Evolutionary conservation across 2,329 filamentous ascomycete species (phyloP).

Genomic region (Beauveria asiatica): DNA sequence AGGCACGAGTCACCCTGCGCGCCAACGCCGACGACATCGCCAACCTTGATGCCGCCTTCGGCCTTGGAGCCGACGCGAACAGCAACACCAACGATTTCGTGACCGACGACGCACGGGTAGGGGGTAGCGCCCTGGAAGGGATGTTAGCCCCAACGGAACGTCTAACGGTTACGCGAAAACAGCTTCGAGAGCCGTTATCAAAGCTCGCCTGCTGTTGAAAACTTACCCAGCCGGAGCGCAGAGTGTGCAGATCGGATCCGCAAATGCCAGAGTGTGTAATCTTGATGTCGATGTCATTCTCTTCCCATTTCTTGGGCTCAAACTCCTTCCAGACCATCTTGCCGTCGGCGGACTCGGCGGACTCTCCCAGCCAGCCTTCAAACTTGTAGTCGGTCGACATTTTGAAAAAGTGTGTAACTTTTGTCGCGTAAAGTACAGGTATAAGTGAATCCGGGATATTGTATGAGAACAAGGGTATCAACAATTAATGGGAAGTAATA

Average conservation of each 20-base stretch:
- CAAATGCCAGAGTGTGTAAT: constrained; percentile 60
- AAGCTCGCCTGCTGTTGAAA: constrained; percentile 25
- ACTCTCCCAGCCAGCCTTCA: constrained; percentile 42
- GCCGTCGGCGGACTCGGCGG: constrained; percentile 32
- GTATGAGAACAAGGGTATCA: background rate
- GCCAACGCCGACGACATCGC: constrained; percentile 56
- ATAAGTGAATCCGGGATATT: background rate
- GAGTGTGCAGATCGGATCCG: constrained; percentile 51
- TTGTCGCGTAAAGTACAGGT: background rate
- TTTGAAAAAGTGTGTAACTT: constrained; percentile 11
- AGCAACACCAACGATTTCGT: constrained; percentile 55
- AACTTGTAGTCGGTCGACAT: constrained; percentile 36
- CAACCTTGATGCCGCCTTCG: constrained; percentile 41
- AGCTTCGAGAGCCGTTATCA: constrained; percentile 17
- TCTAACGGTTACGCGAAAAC: background rate
- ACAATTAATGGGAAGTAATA: background rate
- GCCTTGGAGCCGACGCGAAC: constrained; percentile 44
- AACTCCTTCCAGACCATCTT: constrained; percentile 49
- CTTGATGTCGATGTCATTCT: constrained; percentile 57
- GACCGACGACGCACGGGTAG: constrained; percentile 47
- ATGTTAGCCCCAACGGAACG: too few species aligned
- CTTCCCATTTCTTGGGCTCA: constrained; percentile 57
- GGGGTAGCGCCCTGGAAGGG: constrained; percentile 13
- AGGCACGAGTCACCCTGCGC: constrained; percentile 51
- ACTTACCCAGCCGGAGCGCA: constrained; percentile 44